These are phyloP conservation scores for Penicillium sp. DNA, from an alignment of 2,329 filamentous ascomycete genomes.

Conservation along the genomic window DNA sequence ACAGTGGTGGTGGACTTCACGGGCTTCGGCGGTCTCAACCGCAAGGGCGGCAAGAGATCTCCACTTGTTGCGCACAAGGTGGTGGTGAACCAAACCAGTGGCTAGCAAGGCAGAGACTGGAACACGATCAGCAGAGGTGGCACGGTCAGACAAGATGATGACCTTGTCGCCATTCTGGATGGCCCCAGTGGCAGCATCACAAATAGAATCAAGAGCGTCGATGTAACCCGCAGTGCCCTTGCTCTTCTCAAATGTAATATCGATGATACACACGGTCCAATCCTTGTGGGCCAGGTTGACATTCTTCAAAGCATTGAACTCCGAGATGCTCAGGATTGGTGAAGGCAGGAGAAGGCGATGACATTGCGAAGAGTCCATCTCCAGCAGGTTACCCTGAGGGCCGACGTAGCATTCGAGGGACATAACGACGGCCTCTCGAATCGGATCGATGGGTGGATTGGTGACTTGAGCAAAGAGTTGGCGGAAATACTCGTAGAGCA, in stretches of 20 bases:
- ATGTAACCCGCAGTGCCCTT: constrained; percentile 83
- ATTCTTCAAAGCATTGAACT: constrained; percentile 85
- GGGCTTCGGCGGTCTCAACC: constrained; percentile 90
- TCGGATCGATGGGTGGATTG: constrained; percentile 95
- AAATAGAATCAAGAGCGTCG: constrained; percentile 84
- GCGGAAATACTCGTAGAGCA: constrained; percentile 95
- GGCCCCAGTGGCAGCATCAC: constrained; percentile 77
- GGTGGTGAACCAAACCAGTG: constrained; percentile 92
- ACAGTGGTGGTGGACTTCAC: constrained; percentile 98
- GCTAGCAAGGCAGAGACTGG: constrained; percentile 83
- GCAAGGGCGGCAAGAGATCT: constrained; percentile 83
- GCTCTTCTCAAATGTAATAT: constrained; percentile 88
- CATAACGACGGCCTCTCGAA: constrained; percentile 97
- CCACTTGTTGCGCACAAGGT: constrained; percentile 95
- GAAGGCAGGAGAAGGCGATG: constrained; percentile 82
- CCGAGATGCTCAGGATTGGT: constrained; percentile 82
- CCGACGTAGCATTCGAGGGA: constrained; percentile 95
- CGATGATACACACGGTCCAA: constrained; percentile 88
- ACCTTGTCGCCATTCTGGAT: constrained; percentile 83
- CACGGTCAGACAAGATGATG: constrained; percentile 86
- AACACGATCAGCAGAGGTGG: constrained; percentile 78
- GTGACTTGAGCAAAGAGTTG: constrained; percentile 98
- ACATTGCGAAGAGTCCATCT: constrained; percentile 91
- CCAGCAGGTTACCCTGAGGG: constrained; percentile 89
- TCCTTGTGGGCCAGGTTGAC: constrained; percentile 70